A percentile compares a stretch with the other conserved stretches of the same genome.
Conservation (phyloP, 805 yeast species). For the Brettanomyces bruxellensis region DNA sequence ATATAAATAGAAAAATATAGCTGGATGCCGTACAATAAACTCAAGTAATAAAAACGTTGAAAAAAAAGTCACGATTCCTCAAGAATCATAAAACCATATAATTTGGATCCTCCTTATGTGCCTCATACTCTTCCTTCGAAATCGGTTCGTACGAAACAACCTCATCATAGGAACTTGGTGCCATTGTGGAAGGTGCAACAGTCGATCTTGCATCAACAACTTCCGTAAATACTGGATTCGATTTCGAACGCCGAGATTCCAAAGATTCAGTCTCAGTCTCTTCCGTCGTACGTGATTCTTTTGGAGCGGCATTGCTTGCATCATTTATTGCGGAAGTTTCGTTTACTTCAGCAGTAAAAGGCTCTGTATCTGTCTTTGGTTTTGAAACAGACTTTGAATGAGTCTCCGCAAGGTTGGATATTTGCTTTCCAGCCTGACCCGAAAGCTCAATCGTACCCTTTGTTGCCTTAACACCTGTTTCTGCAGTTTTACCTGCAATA, state of each 20-base stretch:
- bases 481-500: slow-evolving; percentile 3
- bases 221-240: slow-evolving; percentile 17
- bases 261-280: slow-evolving; percentile 13
- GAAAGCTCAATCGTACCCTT: slow-evolving; percentile 11
- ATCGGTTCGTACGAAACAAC: slow-evolving; percentile 39
- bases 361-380: slow-evolving; percentile 3
- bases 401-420: slow-evolving; percentile 13
- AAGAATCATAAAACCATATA: slow-evolving; percentile 28
- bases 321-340: neutral
- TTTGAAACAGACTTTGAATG: slow-evolving; percentile 15
- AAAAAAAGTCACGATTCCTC: too few relatives aligned
- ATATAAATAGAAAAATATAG: too few relatives aligned
- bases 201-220: slow-evolving; percentile 9
- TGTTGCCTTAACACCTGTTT: slow-evolving; percentile 12
- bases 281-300: neutral
- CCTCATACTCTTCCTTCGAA: slow-evolving; percentile 36
- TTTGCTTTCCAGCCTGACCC: slow-evolving; percentile 15
- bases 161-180: slow-evolving; percentile 11
- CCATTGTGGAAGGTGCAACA: neutral
- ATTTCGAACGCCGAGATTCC: neutral
- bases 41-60: too few relatives aligned
- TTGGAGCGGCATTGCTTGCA: neutral
- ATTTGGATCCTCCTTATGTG: slow-evolving; percentile 37
- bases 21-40: too few relatives aligned
- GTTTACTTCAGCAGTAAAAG: slow-evolving; percentile 2